phyloP scores from a whole-genome alignment of 495 filamentous ascomycete genomes.

The Poronia punctata region DNA sequence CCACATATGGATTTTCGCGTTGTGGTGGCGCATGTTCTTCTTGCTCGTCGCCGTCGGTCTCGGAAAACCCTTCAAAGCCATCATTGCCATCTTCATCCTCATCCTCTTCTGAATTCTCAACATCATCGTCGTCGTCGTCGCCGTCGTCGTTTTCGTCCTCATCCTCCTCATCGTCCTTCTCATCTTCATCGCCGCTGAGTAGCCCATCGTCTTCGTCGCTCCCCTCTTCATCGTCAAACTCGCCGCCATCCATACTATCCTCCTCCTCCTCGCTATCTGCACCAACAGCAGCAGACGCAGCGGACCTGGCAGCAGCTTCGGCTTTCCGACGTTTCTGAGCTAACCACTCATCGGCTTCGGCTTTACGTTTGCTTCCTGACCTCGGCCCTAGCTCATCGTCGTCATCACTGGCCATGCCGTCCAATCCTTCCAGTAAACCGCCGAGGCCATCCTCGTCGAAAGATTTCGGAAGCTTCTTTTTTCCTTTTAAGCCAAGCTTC shows the following conservation, averaged over 20 bases:
- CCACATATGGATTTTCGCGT: constrained; percentile 48
- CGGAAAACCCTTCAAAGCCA: constrained; percentile 27
- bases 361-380: constrained; percentile 60
- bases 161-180: constrained; percentile 20
- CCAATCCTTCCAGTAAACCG: constrained; percentile 67
- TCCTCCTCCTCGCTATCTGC: not conserved
- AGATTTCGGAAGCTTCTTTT: constrained; percentile 64
- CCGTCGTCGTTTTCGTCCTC: constrained; percentile 21
- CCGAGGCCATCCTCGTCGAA: constrained; percentile 84
- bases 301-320: constrained; percentile 14
- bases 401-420: constrained; percentile 36
- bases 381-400: constrained; percentile 46
- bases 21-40: constrained; percentile 16
- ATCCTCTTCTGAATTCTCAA: constrained; percentile 22
- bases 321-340: constrained; percentile 42
- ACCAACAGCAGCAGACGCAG: not conserved
- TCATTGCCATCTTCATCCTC: constrained; percentile 23
- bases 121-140: constrained; percentile 24
- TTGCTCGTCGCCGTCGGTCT: constrained; percentile 15
- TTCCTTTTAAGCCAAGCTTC: constrained; percentile 77
- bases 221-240: not conserved
- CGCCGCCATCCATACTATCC: constrained; percentile 17
- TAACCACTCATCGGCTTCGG: constrained; percentile 48
- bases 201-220: constrained; percentile 20
- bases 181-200: constrained; percentile 25